Base-by-base conservation (phyloP, 2,329 filamentous ascomycete genomes). In the Colletotrichum euphorbiae region DNA sequence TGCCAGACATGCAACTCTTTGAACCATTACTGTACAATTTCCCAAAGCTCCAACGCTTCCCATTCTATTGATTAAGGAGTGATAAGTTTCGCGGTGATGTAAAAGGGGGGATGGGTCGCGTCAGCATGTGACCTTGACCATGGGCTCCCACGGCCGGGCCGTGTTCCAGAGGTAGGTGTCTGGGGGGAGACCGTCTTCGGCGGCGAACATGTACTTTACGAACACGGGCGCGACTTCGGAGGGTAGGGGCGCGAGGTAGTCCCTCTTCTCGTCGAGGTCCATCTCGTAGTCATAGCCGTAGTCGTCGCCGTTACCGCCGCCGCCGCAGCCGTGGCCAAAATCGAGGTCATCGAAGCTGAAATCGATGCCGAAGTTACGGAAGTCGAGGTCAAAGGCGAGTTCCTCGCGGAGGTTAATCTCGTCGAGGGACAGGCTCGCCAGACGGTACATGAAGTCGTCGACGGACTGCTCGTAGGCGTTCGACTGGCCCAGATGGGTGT, bases 111-210 rank as follows among this genome's bases (percentile, higher is more conserved):
- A 17, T 17, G 2, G 36, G 19, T 33, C 58, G 11, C 33, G 17
- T 71, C 60, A 80, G n/a, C 75, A 78, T 12, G 73, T 74, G 8
- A 79, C 80, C 70, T 77, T 79, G n/a, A 81, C 76, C 77, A 82
- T 80, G 8, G 80, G 80, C 70, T 82, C 80, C 80, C 80, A 82
- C 40, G 80, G 80, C 36, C 74, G 73, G 15, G 77, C 74, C 71
- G 79, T 67, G 67, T 82, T 80, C 80, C 80, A 82, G 43, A 82
- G 74, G 62, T 81, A 82, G 21, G 81, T 74, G 52, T 80, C 77
- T 9, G 77, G 78, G 2, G 69, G 56, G 21, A 71, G 60, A 5
- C 73, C 74, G 50, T 79, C 77, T 59, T 75, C 75, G 31, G 68
- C 59, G 8, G 74, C 74, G 17, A 76, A 45, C 19, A 76, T 74